These are phyloP conservation scores for Silene coronaria DNA, from an alignment of 179 eudicot species.

Conservation along the genomic window DNA sequence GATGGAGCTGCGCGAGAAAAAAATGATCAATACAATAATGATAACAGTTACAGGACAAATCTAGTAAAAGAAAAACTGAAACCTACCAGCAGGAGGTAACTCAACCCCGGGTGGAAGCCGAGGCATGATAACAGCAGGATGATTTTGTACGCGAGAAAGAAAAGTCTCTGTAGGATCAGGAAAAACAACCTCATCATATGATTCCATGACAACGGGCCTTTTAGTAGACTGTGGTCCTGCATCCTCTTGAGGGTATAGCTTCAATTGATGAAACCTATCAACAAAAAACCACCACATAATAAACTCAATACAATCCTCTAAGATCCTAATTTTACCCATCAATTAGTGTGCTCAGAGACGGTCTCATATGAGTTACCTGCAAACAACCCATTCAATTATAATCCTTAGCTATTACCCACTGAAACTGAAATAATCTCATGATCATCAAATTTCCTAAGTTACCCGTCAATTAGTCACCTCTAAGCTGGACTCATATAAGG, in stretches of 20 bases:
- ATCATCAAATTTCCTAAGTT: too few relatives aligned
- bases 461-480: too few relatives aligned
- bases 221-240: slow-evolving; percentile 60
- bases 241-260: slow-evolving; percentile 60
- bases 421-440: too few relatives aligned
- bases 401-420: too few relatives aligned
- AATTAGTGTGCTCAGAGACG: neutral
- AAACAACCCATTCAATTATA: neutral
- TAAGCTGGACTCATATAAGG: too few relatives aligned
- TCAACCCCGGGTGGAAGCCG: slow-evolving; percentile 41
- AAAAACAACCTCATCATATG: slow-evolving; percentile 76
- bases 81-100: slow-evolving; percentile 45
- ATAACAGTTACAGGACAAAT: neutral
- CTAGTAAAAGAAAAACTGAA: slow-evolving; percentile 5
- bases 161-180: slow-evolving; percentile 60
- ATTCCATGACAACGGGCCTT: slow-evolving; percentile 75
- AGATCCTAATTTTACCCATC: neutral
- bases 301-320: neutral
- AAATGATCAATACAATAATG: slow-evolving; percentile 6
- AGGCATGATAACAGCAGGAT: slow-evolving; percentile 66
- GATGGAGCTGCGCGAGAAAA: slow-evolving; percentile 27
- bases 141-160: slow-evolving; percentile 60
- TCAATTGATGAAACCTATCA: slow-evolving; percentile 63
- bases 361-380: neutral
- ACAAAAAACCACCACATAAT: neutral